Evolutionary conservation across 768 basidiomycete genomes (phyloP), one percentile per base, ranked within the genome.

Genomic region (Kwoniella pini): DNA sequence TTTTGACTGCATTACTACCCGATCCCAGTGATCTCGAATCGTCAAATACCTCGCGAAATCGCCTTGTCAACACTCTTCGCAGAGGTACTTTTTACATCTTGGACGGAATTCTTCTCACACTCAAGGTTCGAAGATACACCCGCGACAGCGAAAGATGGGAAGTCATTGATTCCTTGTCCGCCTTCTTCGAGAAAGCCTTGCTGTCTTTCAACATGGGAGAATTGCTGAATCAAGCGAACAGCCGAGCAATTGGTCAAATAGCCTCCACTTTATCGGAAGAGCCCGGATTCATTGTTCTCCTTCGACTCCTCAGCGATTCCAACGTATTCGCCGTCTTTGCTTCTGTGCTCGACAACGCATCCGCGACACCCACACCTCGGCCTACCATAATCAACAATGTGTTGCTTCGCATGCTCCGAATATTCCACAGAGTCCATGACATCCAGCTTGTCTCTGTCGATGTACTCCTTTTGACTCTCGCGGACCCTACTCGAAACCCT

Each of bases 391-490:
- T 90, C 80, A 82, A 83, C 31, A 83, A 83, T 46, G 89, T 89
- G 3, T 88, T 96, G 64, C 80, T 87, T 19, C 88, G 92, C 13
- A 85, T 90, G 6, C 81, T 98, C 33, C 82, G 93, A 54, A 90
- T 95, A 64, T 82, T 91, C 15, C 84, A 86, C 62, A 87, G 91
- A 0, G 83, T 89, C 0, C 81, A 97, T 58, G 89, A 92, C 64
- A 83, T 91, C 26, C 93, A 98, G 72, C 87, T 89, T 50, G 84
- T 91, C 56, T 96, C 94, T 81, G 82, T 93, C 40, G 92, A 97
- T 55, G 86, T 93, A 22, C 84, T 95, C 49, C 80, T 95, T 2
- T 91, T 91, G 1, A 79, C 88, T 21, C 83, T 94, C 7, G 80
- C 84, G 19, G 87, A 91, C 55, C 69, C 69, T 3, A 53, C 65